Percentiles rank a stretch among this genome's conserved stretches.
Conservation (phyloP, 1,284 basidiomycete species). For the Jaminaea rosea region DNA sequence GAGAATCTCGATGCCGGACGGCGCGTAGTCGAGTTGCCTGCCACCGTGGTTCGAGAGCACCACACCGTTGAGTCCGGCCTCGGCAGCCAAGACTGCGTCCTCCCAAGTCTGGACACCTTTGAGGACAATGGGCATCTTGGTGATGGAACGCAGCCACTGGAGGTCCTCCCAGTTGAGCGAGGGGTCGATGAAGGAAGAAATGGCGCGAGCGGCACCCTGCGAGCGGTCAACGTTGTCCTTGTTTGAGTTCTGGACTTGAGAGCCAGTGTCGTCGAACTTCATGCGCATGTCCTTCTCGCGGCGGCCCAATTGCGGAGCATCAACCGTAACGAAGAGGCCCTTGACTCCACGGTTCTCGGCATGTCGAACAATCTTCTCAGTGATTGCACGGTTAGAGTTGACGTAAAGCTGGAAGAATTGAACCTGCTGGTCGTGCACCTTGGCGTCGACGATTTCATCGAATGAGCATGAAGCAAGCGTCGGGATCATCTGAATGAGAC, state of each 20-base stretch:
- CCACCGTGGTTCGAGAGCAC: conserved; percentile 68
- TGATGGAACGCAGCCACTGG: conserved; percentile 77
- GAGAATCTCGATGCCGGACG: conserved; percentile 79
- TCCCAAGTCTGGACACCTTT: conserved; percentile 52
- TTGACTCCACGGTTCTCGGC: conserved; percentile 76
- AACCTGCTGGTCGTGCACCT: conserved; percentile 11
- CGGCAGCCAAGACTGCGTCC: conserved; percentile 70
- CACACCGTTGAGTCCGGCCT: conserved; percentile 64
- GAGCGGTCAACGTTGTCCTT: conserved; percentile 64
- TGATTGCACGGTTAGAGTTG: conserved; percentile 71
- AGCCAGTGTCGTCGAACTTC: conserved; percentile 70
- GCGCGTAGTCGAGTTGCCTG: conserved; percentile 80
- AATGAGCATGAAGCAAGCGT: conserved; percentile 81
- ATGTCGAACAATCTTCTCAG: conserved; percentile 71
- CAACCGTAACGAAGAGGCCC: conserved; percentile 77
- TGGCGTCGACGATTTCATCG: conserved; percentile 70
- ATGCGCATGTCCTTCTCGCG: conserved; percentile 89
- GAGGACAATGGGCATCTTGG: conserved; percentile 69
- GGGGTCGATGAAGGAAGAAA: conserved; percentile 90
- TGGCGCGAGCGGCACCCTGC: conserved; percentile 88
- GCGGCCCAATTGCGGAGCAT: conserved; percentile 82
- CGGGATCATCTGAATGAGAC: conserved; percentile 56
- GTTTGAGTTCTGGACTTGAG: conserved; percentile 30
- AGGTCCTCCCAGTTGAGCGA: conserved; percentile 77
- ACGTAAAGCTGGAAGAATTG: conserved; percentile 55